phyloP scores from a whole-genome alignment of 2,329 filamentous ascomycete species.

The Colletotrichum incanum region DNA sequence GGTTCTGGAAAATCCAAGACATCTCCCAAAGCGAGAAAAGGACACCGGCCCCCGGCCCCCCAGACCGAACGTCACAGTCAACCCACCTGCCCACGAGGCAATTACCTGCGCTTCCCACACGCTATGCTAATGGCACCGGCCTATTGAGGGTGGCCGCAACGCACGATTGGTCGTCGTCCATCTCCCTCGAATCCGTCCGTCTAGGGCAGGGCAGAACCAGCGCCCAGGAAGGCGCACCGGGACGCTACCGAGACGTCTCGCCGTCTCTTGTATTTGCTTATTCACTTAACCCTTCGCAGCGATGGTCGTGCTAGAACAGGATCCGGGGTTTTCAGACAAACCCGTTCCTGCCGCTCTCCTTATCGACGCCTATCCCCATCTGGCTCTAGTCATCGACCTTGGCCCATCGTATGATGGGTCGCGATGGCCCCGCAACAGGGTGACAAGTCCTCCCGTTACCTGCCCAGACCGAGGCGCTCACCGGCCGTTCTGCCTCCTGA shows the following conservation, averaged over 20 bases:
- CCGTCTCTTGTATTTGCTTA: neutral
- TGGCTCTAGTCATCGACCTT: constrained; percentile 1
- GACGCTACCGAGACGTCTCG: neutral
- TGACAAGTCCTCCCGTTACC: constrained; percentile 18
- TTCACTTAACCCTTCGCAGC: constrained; percentile 5
- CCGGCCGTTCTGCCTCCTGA: constrained; percentile 14
- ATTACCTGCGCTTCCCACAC: constrained; percentile 30
- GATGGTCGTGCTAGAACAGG: constrained; percentile 7
- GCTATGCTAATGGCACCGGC: constrained; percentile 26
- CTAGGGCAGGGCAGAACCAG: constrained; percentile 14
- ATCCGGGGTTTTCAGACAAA: constrained; percentile 8
- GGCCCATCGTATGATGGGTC: constrained; percentile 20
- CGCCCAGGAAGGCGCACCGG: neutral
- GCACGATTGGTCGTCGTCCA: constrained; percentile 22
- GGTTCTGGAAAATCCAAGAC: constrained; percentile 34
- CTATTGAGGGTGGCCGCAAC: constrained; percentile 19
- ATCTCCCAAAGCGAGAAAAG: constrained; percentile 12
- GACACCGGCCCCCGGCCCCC: constrained; percentile 14
- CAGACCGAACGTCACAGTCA: constrained; percentile 29
- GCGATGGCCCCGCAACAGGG: constrained; percentile 24
- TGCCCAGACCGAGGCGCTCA: constrained; percentile 35
- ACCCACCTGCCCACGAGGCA: constrained; percentile 37
- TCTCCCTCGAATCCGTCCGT: constrained; percentile 22
- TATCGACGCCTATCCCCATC: constrained; percentile 27
- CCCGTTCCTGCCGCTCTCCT: constrained; percentile 18